Evolutionary conservation across 1,139 yeast genomes (phyloP), one percentile per base, ranked within the genome.

Genomic region (Hemisphaericaspora lyxosophila): DNA sequence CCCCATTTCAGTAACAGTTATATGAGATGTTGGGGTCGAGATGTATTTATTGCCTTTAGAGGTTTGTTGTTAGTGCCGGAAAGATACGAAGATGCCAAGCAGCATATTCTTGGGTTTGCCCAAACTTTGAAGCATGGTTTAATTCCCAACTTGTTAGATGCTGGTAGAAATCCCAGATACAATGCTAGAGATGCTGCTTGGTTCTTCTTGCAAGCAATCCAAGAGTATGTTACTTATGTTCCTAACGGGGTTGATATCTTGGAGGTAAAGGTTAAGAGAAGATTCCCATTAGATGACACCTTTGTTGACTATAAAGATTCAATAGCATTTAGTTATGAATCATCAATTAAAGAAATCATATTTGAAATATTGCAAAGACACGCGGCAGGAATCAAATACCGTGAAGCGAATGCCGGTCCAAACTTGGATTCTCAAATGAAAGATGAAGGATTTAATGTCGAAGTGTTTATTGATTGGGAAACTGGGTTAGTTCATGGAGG

Each of bases 1-100:
- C 98, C 98, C 3, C 97, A 90, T 63, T 92, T 92, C 60, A 82
- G 94, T 54, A 77, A 75, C 42, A 88, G 84, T 49, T 89, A 86
- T 59, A 89, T 90, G 96, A 75, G 98, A 61, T 88, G 97, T 58
- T 92, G 98, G 98, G 98, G 98, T 22, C 76, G 98, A 56, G 98
- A 92, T 63, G 95, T 89, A 2, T 92, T 92, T 56, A 83, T 92
- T 40, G 77, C 96, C 0, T 72, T 85, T 40, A 71, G 96, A 47
- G 98, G 98, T 0, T 69, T 90, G 35, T 64, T 89, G 44, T 64
- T 90, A 28, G 82, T 85, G 1, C 76, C 96, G 0, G 94, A 85
- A 12, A 72, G 97, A 41, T 78, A 59, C 53, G 86, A 84, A 3
- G 92, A 83, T 41, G 97, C 97, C 1, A 82, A 73, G 51, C 62